Percentiles rank a stretch among this genome's conserved stretches.
Evolutionary conservation across 129 eudicot genomes (phyloP).

Genomic region (Chrysanthemum lavandulifolium): DNA sequence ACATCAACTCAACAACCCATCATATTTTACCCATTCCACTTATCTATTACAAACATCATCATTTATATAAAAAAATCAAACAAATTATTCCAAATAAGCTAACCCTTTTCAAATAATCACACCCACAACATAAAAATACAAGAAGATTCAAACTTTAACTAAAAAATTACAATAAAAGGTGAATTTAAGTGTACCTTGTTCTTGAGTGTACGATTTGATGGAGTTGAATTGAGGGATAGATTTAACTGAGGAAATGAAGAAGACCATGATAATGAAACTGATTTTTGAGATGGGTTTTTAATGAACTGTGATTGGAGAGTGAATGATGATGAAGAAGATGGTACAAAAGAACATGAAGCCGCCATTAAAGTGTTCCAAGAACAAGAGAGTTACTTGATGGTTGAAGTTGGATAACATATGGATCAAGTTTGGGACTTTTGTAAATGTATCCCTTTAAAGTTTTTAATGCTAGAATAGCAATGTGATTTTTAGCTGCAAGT

Average conservation of each 20-base stretch:
- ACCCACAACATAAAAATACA: background rate
- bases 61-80: too few species aligned
- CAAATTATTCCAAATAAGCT: too few species aligned
- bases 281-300: conserved; percentile 27
- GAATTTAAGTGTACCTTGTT: conserved; percentile 36
- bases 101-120: background rate
- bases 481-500: too few species aligned
- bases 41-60: too few species aligned
- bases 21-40: background rate
- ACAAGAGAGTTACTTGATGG: background rate
- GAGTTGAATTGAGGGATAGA: conserved; percentile 32
- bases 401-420: conserved; percentile 19
- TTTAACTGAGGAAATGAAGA: conserved; percentile 55
- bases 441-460: background rate
- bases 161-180: too few species aligned
- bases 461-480: too few species aligned
- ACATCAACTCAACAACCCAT: background rate
- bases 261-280: conserved; percentile 61
- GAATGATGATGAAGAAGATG: conserved; percentile 26
- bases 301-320: conserved; percentile 43
- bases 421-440: background rate
- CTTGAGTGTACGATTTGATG: conserved; percentile 35
- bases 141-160: background rate
- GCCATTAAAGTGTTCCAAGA: conserved; percentile 23
- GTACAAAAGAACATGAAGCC: conserved; percentile 20